These are phyloP conservation scores for Cenchrus purpureus DNA, from an alignment of 176 grass and related monocot species.

Conservation along the genomic window DNA sequence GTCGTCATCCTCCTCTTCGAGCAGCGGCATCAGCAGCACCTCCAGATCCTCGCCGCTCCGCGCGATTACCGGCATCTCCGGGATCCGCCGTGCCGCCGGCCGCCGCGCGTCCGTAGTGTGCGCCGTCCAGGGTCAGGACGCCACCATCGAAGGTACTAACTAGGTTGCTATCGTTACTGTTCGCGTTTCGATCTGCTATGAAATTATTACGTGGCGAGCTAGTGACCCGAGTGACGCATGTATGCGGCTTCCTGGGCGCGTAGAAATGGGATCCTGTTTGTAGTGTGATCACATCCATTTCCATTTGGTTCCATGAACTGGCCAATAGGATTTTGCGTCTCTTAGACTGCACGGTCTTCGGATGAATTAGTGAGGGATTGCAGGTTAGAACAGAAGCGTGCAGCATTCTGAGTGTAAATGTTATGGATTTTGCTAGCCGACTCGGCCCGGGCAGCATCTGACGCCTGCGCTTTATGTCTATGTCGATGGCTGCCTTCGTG, in stretches of 20 bases:
- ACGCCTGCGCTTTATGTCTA: neutral
- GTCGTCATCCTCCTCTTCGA: neutral
- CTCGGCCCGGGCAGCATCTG: neutral
- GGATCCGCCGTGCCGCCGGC: neutral
- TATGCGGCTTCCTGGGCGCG: neutral
- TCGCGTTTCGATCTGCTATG: constrained; percentile 9
- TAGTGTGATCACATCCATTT: neutral
- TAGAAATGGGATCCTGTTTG: neutral
- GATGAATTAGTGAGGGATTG: neutral
- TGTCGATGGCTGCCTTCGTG: neutral
- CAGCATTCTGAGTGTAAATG: neutral
- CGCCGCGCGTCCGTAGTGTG: constrained; percentile 40
- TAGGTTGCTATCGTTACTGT: neutral
- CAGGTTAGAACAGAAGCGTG: neutral
- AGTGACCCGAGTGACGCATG: neutral
- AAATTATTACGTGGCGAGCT: constrained; percentile 22
- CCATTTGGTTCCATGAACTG: neutral
- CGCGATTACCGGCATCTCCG: neutral
- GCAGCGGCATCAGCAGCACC: neutral
- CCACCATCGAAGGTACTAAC: constrained; percentile 57
- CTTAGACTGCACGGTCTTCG: neutral
- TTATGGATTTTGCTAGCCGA: neutral
- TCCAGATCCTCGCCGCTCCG: constrained; percentile 38
- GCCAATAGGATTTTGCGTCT: neutral
- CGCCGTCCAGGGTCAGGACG: constrained; percentile 58